Base-by-base conservation (phyloP, 2,329 filamentous ascomycete species). In the Scleromitrula shiraiana region DNA sequence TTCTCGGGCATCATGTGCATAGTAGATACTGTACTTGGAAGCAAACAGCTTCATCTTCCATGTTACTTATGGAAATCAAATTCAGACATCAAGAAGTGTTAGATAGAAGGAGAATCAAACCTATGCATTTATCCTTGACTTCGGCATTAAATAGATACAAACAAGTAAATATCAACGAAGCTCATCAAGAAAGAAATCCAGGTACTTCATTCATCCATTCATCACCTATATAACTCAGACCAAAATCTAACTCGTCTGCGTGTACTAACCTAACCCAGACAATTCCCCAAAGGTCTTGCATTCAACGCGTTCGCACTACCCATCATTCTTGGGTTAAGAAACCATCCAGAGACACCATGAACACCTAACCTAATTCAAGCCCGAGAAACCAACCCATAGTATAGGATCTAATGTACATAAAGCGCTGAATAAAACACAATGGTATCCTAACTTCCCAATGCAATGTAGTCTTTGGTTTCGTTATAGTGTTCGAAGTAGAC, bases 391-490 rank as follows among this genome's bases (percentile, higher is more conserved):
- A 41, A 46, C 27, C 41, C 35, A n/a, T n/a, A n/a, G n/a, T 33
- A 39, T 39, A 40, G 23, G 26, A 24, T 47, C 32, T 38, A 37
- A 38, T 38, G 46, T 48, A 50, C 37, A 46, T n/a, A 36, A 46
- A 42, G 23, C 30, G 43, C 26, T 32, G 38, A 35, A n/a, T n/a
- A n/a, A 48, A 32, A 42, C 27, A 49, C 29, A 50, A 41, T 27
- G 24, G 35, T 52, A 50, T 46, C 46, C 50, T 37, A 32, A 35
- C 19, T 35, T 26, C 29, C 36, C 41, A 40, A 46, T 46, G 47
- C 41, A 39, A 52, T 50, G 46, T 47, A 46, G 41, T 42, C 46
- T 42, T 40, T 33, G 33, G 15, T 32, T 10, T 47, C 37, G 22
- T 27, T 26, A 24, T 7, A 27, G 17, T 9, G 37, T 22, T 33